These are phyloP conservation scores for Cordyceps sp. DNA, from an alignment of 2,329 filamentous ascomycete genomes.

Conservation along the genomic window DNA sequence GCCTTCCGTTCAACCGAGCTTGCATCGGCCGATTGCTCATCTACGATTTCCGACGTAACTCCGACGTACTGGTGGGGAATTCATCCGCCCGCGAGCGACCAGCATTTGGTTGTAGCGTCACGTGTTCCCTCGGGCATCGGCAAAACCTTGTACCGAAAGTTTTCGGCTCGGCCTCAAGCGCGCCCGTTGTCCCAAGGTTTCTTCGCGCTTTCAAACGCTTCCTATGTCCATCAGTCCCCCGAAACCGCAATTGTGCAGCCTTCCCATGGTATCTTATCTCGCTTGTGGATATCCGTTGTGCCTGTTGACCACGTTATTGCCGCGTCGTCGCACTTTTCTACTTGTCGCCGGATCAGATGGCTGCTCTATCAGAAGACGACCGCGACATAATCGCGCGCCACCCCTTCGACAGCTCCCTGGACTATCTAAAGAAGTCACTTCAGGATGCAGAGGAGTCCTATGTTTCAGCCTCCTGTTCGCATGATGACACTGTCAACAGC, in stretches of 20 bases:
- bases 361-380: neutral
- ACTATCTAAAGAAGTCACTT: neutral
- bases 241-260: neutral
- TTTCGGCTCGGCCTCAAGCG: too few species aligned
- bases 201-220: neutral
- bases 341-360: neutral
- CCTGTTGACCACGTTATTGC: neutral
- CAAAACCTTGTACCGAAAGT: too few species aligned
- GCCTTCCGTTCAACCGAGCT: too few species aligned
- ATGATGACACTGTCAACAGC: neutral
- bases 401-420: neutral
- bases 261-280: neutral
- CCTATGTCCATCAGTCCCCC: neutral
- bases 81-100: too few species aligned
- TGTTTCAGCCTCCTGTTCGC: neutral
- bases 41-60: too few species aligned
- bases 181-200: too few species aligned
- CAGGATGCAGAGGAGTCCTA: neutral
- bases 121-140: too few species aligned
- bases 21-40: too few species aligned
- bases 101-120: too few species aligned
- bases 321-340: neutral
- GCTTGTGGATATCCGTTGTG: neutral
- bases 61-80: too few species aligned
- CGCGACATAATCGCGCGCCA: neutral